These are phyloP conservation scores for Cucumis melo DNA, from an alignment of 306 rosid genomes.

Conservation along the genomic window DNA sequence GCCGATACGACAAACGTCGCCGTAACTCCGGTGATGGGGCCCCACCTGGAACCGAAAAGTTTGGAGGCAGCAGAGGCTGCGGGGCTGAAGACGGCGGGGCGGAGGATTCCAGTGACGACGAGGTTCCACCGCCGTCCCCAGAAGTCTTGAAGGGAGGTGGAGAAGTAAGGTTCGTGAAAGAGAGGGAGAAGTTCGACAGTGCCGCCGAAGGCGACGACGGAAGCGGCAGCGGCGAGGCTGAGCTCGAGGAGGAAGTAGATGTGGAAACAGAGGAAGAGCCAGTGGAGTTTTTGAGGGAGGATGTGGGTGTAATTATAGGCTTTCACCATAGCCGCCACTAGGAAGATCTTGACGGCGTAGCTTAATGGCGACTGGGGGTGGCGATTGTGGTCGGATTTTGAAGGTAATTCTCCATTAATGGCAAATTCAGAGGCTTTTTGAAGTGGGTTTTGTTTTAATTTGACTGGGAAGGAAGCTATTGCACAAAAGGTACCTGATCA, in stretches of 20 bases:
- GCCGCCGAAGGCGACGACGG: slow-evolving; percentile 18
- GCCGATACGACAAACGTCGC: slow-evolving; percentile 23
- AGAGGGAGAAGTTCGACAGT: slow-evolving; percentile 39
- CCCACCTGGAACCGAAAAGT: slow-evolving; percentile 9
- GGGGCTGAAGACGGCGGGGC: slow-evolving; percentile 24
- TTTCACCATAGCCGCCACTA: slow-evolving; percentile 17
- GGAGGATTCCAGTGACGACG: slow-evolving; percentile 43
- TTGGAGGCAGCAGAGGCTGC: neutral
- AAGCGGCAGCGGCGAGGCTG: slow-evolving; percentile 19
- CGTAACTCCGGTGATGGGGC: slow-evolving; percentile 13
- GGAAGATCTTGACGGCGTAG: slow-evolving; percentile 15
- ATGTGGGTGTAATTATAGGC: slow-evolving; percentile 21
- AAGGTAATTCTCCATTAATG: neutral
- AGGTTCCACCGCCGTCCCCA: slow-evolving; percentile 71
- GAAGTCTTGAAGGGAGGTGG: slow-evolving; percentile 53
- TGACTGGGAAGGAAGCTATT: slow-evolving; percentile 39
- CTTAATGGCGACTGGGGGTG: neutral
- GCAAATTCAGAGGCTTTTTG: neutral
- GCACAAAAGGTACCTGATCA: slow-evolving; percentile 15
- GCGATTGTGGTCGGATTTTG: neutral
- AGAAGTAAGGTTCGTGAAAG: slow-evolving; percentile 31
- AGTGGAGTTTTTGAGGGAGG: slow-evolving; percentile 19
- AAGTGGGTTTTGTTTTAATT: slow-evolving; percentile 21
- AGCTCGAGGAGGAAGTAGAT: slow-evolving; percentile 30
- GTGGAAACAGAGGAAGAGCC: slow-evolving; percentile 27